phyloP scores from a whole-genome alignment of 1,284 basidiomycete species.

The Waitea zeae region DNA sequence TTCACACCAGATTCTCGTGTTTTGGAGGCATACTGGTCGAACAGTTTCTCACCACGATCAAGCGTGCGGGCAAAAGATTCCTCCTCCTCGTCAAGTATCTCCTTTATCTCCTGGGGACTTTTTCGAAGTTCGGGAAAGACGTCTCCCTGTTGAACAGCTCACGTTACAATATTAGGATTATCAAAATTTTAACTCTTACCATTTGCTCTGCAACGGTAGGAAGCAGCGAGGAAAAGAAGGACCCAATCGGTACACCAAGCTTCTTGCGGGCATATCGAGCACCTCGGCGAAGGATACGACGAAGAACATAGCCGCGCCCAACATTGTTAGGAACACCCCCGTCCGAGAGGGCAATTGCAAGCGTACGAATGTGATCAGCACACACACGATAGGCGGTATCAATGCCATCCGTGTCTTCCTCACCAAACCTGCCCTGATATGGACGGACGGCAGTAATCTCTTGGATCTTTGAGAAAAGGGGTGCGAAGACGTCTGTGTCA shows the following conservation, averaged over 20 bases:
- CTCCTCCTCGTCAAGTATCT: conserved; percentile 96
- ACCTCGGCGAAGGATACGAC: conserved; percentile 84
- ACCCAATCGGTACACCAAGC: conserved; percentile 85
- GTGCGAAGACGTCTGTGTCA: conserved; percentile 90
- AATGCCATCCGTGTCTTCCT: conserved; percentile 86
- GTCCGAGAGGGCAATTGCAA: conserved; percentile 92
- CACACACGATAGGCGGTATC: conserved; percentile 97
- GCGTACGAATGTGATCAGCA: conserved; percentile 90
- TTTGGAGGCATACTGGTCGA: conserved; percentile 75
- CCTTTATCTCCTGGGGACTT: conserved; percentile 75
- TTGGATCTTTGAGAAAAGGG: conserved; percentile 81
- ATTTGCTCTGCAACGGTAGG: conserved; percentile 84
- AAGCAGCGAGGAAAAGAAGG: conserved; percentile 87
- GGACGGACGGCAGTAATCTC: conserved; percentile 79
- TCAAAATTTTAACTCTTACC: conserved; percentile 20
- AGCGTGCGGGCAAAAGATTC: conserved; percentile 93
- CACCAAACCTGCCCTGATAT: conserved; percentile 83
- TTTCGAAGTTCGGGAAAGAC: conserved; percentile 91
- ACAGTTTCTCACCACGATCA: conserved; percentile 92
- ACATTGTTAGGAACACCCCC: conserved; percentile 95
- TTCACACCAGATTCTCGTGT: conserved; percentile 50
- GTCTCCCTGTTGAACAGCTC: conserved; percentile 36
- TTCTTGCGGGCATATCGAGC: conserved; percentile 94
- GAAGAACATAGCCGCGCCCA: conserved; percentile 89
- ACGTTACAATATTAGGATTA: conserved; percentile 2